Evolutionary conservation across 116 monocot genomes (phyloP).

Genomic region (Posidonia oceanica): DNA sequence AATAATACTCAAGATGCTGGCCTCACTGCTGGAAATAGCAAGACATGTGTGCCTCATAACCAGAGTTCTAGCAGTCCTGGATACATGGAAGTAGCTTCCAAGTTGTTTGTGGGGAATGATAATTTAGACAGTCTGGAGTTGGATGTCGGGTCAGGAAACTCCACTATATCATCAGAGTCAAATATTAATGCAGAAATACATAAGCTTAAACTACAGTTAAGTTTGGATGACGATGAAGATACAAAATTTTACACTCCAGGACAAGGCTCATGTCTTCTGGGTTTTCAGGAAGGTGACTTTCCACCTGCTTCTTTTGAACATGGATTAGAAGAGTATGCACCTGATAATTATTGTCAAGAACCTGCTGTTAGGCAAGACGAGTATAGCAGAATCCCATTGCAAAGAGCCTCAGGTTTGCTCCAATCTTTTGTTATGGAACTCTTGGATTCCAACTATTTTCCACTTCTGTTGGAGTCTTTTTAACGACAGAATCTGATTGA

Average conservation of each 20-base stretch:
- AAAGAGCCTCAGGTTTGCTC: slow-evolving; percentile 2
- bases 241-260: neutral
- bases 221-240: slow-evolving; percentile 51
- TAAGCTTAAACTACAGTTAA: slow-evolving; percentile 48
- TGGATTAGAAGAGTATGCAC: neutral
- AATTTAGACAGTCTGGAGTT: neutral
- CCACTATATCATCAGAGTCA: slow-evolving; percentile 12
- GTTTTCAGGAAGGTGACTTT: neutral
- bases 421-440: neutral
- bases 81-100: slow-evolving; percentile 33
- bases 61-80: slow-evolving; percentile 16
- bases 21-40: neutral
- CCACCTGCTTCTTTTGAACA: neutral
- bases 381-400: neutral
- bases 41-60: neutral
- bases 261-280: neutral
- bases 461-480: neutral
- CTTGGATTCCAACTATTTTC: neutral
- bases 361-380: neutral
- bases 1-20: neutral
- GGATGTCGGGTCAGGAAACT: slow-evolving; percentile 16
- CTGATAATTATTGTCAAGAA: neutral
- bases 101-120: slow-evolving; percentile 4
- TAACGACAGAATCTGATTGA: neutral
- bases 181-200: slow-evolving; percentile 40